Evolutionary conservation across 1,284 basidiomycete genomes (phyloP).

Genomic region (Megacollybia platyphylla): DNA sequence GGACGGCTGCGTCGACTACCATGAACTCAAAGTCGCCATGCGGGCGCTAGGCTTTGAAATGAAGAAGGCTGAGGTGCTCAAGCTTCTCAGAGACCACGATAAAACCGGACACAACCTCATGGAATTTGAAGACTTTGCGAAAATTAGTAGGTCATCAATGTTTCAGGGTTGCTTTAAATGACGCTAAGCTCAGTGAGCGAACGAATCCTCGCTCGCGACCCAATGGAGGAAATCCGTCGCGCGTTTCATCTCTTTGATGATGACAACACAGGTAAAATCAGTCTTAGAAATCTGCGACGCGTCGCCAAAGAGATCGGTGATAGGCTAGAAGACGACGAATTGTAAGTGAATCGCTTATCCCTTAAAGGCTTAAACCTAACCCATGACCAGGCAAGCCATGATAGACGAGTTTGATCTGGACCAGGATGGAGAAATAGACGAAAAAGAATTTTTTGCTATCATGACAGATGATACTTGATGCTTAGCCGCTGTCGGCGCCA

Average conservation of each 20-base stretch:
- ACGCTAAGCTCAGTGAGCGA: constrained; percentile 67
- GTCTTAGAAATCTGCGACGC: constrained; percentile 78
- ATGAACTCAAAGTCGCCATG: constrained; percentile 98
- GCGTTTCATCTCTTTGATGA: constrained; percentile 97
- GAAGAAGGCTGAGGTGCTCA: constrained; percentile 97
- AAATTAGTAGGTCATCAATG: constrained; percentile 70
- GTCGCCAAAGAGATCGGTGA: constrained; percentile 98
- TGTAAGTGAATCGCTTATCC: constrained; percentile 47
- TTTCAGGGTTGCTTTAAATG: constrained; percentile 2
- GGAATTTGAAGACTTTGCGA: constrained; percentile 90
- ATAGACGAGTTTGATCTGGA: constrained; percentile 99
- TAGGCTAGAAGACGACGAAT: constrained; percentile 89
- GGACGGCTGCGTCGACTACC: constrained; percentile 94
- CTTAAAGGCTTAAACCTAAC: constrained; percentile 3
- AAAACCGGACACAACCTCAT: constrained; percentile 85
- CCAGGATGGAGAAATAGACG: constrained; percentile 95
- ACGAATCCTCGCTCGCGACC: constrained; percentile 85
- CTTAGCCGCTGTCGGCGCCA: not conserved
- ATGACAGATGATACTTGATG: constrained; percentile 83
- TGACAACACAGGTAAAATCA: constrained; percentile 92
- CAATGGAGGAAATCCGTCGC: constrained; percentile 90
- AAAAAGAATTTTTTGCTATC: constrained; percentile 89
- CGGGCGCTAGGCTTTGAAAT: constrained; percentile 94
- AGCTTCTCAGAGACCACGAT: constrained; percentile 88
- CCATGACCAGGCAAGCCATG: constrained; percentile 81